Base-by-base conservation (phyloP, 257 asterid species). In the Fraxinus quadrangulata region DNA sequence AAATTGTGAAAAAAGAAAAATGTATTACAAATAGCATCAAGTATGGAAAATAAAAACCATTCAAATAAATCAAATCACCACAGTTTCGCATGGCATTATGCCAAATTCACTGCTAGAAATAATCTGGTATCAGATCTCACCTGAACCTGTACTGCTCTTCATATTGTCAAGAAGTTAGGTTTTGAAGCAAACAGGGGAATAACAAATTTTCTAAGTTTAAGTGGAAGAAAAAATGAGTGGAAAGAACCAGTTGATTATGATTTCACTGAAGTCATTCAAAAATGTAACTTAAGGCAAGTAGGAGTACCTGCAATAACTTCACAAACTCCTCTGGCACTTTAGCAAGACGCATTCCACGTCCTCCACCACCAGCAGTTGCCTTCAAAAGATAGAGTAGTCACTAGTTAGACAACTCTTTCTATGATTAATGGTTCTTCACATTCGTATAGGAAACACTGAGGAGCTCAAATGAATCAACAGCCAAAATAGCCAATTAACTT, bases 311-410 rank as follows among this genome's bases (percentile, higher is more conserved):
- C 86, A 96, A 86, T 77, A 96, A 82, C 88, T 96, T 96, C 76
- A 96, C 97, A 84, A 93, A 96, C 89, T 96, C 99, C 8, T 84
- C 91, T 79, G 92, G 98, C 84, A 88, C 96, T 81, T 92, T 93
- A 63, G 99, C 97, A 65, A 96, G 97, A 75, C 98, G 99, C 98
- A 96, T 96, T 83, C 99, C 99, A 86, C 99, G 98, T 71, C 99
- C 99, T 78, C 99, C 99, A 42, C 99, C 99, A 82, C 99, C 99
- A 70, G 99, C 98, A 33, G 99, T 93, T 82, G 99, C 99, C 98
- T 93, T 81, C 81, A 86, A 74, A 82, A 82, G 61, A 66, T 59
- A 72, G 80, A 65, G 19, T 23, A 61, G 76, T 69, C 59, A 72
- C 70, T 76, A 77, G 78, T 79, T 69, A 85, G 73, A 79, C n/a